A percentile compares a stretch with the other conserved stretches of the same genome.
Evolutionary conservation across 768 basidiomycete species (phyloP).

Genomic region (Gloeopeniophorella convolvens): DNA sequence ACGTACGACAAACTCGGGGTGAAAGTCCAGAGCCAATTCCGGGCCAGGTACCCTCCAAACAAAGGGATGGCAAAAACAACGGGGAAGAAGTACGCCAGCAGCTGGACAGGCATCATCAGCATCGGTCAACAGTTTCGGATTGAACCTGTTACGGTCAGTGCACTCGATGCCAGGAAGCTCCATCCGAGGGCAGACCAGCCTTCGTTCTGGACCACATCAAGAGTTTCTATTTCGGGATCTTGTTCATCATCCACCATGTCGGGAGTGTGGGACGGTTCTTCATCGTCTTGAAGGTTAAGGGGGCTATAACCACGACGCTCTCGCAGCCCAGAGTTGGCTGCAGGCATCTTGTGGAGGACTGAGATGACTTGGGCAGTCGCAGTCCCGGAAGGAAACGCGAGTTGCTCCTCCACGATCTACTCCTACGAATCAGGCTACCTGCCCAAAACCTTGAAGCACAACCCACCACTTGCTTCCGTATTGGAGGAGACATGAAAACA

Average conservation of each 20-base stretch:
- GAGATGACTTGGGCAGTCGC: slow-evolving; percentile 94
- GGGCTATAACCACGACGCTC: slow-evolving; percentile 51
- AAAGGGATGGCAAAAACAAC: slow-evolving; percentile 81
- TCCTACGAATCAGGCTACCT: background rate
- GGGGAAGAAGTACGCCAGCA: slow-evolving; percentile 85
- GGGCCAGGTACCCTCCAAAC: slow-evolving; percentile 77
- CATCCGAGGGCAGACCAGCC: slow-evolving; percentile 74
- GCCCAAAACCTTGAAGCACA: background rate
- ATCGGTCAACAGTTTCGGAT: background rate
- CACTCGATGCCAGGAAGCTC: slow-evolving; percentile 73
- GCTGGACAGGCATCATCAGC: slow-evolving; percentile 36
- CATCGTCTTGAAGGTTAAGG: slow-evolving; percentile 28
- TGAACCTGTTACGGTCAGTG: slow-evolving; percentile 61
- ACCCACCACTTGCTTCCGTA: slow-evolving; percentile 89
- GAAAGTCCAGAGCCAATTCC: slow-evolving; percentile 90
- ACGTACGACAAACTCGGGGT: slow-evolving; percentile 89
- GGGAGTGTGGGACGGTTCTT: slow-evolving; percentile 16
- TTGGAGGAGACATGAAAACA: slow-evolving; percentile 93
- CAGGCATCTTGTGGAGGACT: slow-evolving; percentile 74
- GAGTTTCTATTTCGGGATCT: slow-evolving; percentile 29
- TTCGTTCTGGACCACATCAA: slow-evolving; percentile 47
- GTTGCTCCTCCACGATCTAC: slow-evolving; percentile 89
- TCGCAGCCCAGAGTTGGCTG: slow-evolving; percentile 47
- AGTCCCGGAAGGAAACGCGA: slow-evolving; percentile 91
- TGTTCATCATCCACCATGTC: slow-evolving; percentile 21